Evolutionary conservation across 1,139 yeast genomes (phyloP).

Genomic region (Taphrina wiesneri): DNA sequence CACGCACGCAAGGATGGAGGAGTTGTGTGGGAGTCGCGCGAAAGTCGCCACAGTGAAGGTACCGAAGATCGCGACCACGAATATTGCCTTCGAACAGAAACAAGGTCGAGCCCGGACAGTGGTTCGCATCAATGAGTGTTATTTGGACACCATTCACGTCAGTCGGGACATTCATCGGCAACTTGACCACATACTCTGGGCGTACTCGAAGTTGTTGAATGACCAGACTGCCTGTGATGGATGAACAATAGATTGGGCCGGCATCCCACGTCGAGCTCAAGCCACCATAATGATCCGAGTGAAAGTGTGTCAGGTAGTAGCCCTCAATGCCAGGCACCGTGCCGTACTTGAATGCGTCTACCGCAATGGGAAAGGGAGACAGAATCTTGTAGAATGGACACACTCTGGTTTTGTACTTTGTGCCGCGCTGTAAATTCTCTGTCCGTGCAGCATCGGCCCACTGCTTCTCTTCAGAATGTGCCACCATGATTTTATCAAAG

Average conservation of each 20-base stretch:
- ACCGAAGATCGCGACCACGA: conserved; percentile 43
- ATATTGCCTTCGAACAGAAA: conserved; percentile 64
- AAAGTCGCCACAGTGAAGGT: conserved; percentile 89
- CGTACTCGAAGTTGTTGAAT: conserved; percentile 58
- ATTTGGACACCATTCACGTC: conserved; percentile 56
- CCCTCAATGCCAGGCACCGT: conserved; percentile 44
- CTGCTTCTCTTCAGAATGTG: conserved; percentile 31
- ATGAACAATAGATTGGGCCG: conserved; percentile 69
- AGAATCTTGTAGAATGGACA: conserved; percentile 47
- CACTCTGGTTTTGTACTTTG: conserved; percentile 36
- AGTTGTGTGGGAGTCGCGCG: conserved; percentile 56
- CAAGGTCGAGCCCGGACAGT: conserved; percentile 92
- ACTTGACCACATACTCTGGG: conserved; percentile 53
- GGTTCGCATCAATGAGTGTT: conserved; percentile 77
- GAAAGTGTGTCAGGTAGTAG: conserved; percentile 67
- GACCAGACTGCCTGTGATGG: conserved; percentile 63
- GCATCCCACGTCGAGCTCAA: conserved; percentile 72
- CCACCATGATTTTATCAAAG: conserved; percentile 25
- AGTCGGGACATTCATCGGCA: conserved; percentile 51
- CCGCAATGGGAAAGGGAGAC: conserved; percentile 41
- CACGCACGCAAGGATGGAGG: conserved; percentile 38
- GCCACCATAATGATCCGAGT: conserved; percentile 92
- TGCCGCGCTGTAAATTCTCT: conserved; percentile 28
- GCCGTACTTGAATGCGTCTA: conserved; percentile 50
- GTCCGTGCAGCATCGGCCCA: conserved; percentile 33